These are phyloP conservation scores for Colletotrichum tabaci DNA, from an alignment of 2,329 filamentous ascomycete genomes.

Conservation along the genomic window DNA sequence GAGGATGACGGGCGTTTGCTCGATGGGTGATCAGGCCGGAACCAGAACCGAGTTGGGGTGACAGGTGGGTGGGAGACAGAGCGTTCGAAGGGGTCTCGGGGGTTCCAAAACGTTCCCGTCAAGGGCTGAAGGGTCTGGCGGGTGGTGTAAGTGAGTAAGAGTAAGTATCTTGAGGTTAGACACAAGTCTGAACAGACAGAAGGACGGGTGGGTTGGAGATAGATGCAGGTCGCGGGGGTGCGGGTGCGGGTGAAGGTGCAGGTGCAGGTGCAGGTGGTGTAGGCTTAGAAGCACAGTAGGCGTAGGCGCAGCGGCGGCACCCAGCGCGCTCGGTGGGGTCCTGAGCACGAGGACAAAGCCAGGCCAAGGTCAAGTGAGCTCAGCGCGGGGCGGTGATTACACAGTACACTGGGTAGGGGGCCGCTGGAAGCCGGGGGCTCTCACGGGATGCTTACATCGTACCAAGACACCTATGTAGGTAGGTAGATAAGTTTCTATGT, in stretches of 20 bases:
- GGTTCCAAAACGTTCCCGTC: constrained; percentile 7
- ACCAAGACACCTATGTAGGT: not conserved
- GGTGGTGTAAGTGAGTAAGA: too few relatives aligned
- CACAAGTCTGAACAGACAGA: too few relatives aligned
- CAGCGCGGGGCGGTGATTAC: constrained; percentile 6
- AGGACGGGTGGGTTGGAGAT: constrained; percentile 5
- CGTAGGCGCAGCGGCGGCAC: constrained; percentile 11
- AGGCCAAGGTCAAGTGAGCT: constrained; percentile 37
- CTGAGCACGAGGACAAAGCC: constrained; percentile 42
- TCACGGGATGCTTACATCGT: not conserved
- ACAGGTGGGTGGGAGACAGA: not conserved
- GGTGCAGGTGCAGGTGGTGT: not conserved
- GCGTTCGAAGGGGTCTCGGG: constrained; percentile 17
- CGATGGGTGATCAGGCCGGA: constrained; percentile 17
- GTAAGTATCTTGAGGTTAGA: too few relatives aligned
- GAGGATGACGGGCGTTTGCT: not conserved
- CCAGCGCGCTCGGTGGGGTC: constrained; percentile 38
- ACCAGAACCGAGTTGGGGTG: constrained; percentile 14
- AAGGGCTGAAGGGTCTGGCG: not conserved
- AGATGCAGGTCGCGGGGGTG: constrained; percentile 18
- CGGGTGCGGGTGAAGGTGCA: constrained; percentile 12
- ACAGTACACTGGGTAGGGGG: not conserved
- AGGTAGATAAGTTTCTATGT: too few relatives aligned
- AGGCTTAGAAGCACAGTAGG: not conserved
- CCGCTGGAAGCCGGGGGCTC: constrained; percentile 20